Evolutionary conservation across 2,329 filamentous ascomycete species (phyloP), one percentile per base, ranked within the genome.

Genomic region (Chalara sp.): DNA sequence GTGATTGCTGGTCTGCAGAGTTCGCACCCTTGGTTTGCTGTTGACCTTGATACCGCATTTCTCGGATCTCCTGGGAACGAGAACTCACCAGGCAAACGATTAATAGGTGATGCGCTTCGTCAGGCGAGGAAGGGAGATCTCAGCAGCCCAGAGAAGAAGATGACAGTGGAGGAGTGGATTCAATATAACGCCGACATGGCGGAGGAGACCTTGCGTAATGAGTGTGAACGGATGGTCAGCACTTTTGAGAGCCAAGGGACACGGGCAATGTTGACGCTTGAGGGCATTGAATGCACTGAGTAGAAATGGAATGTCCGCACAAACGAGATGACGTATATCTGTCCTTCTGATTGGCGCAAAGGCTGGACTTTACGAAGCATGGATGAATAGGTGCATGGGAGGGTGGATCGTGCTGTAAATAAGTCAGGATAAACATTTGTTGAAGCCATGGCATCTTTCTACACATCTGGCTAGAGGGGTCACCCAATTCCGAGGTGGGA

Each of bases 151-250:
- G 93, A 97, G 72, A 90, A 86, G 72, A 75, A 78, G 37, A 96
- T 99, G 91, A 92, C 84, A 5, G 89, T 97, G 0, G 89, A 96
- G 67, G 84, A 96, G 67, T 99, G 92, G 89, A 86, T 99, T 39
- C 75, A 83, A 52, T 80, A 84, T 68, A 91, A 93, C 58, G 93
- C 93, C 0, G 78, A 79, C 54, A 76, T 84, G 64, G 89, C 88
- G 0, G 91, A 97, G 72, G 81, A 84, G 68, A 84, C 83, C 66
- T 72, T 99, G 50, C 85, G 84, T 63, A 72, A 76, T 35, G 87
- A 95, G 65, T 96, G 90, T 63, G 92, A 97, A 72, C 73, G 81
- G 30, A 80, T 95, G 67, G 89, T 99, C 5, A 79, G 77, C 53
- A 74, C 80, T 6, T 97, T 97, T 67, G 92, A 97, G 70, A 82